Evolutionary conservation across 1,284 basidiomycete genomes (phyloP).

Genomic region (Ustilago nuda): DNA sequence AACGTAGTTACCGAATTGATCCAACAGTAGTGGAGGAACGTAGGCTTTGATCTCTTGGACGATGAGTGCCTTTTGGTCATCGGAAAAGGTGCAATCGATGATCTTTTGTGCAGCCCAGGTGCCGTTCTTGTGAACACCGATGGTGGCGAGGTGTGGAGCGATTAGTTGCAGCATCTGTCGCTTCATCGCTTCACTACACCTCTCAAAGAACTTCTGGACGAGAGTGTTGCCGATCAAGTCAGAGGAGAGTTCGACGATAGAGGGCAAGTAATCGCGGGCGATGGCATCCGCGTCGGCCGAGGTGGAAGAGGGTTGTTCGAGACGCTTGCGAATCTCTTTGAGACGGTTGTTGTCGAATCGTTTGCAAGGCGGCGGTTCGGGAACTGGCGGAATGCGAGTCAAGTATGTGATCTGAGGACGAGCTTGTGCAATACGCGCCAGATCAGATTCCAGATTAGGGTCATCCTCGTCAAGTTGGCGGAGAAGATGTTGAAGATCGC

Average conservation of each 20-base stretch:
- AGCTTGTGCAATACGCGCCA: constrained; percentile 74
- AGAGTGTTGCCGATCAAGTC: constrained; percentile 99
- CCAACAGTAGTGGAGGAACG: constrained; percentile 90
- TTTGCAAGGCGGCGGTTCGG: constrained; percentile 53
- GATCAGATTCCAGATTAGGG: constrained; percentile 31
- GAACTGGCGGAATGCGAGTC: constrained; percentile 59
- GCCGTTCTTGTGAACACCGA: constrained; percentile 99
- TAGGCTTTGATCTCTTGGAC: constrained; percentile 88
- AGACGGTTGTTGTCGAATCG: constrained; percentile 88
- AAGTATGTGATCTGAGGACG: constrained; percentile 74
- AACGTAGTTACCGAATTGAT: constrained; percentile 98
- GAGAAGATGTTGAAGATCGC: constrained; percentile 92
- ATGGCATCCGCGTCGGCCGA: constrained; percentile 91
- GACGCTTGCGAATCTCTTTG: constrained; percentile 89
- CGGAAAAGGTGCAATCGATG: constrained; percentile 85
- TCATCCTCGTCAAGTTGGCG: constrained; percentile 80
- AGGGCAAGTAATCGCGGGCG: constrained; percentile 88
- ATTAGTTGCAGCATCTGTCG: constrained; percentile 92
- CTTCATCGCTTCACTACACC: constrained; percentile 81
- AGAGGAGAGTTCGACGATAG: constrained; percentile 83
- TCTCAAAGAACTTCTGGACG: constrained; percentile 96
- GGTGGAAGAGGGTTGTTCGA: constrained; percentile 83
- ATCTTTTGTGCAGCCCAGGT: constrained; percentile 98
- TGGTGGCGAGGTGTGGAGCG: constrained; percentile 92
- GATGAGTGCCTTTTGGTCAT: constrained; percentile 87